Conservation (phyloP, 176 grass and related monocot species). For the Alopecurus myosuroides region DNA sequence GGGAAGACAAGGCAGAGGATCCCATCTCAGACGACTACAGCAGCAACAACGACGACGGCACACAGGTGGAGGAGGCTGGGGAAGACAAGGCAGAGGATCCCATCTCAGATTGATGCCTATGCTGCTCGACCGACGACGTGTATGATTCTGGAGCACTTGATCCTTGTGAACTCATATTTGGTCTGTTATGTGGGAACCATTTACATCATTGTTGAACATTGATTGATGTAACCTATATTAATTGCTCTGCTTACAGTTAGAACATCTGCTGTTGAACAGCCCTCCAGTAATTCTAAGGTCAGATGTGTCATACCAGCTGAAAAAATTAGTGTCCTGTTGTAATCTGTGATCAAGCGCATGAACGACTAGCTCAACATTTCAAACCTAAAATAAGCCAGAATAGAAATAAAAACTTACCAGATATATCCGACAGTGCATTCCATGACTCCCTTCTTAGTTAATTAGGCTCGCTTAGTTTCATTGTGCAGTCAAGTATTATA, state of each 20-base stretch:
- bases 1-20: too few species aligned
- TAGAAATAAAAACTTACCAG: neutral
- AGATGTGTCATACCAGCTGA: conserved; percentile 20
- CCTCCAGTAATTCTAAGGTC: conserved; percentile 42
- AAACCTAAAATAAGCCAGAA: neutral
- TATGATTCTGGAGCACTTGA: too few species aligned
- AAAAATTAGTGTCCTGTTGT: neutral
- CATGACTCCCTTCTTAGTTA: neutral
- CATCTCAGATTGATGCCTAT: too few species aligned
- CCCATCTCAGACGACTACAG: too few species aligned
- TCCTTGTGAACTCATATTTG: too few species aligned
- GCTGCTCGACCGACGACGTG: too few species aligned
- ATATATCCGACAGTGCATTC: neutral
- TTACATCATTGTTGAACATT: too few species aligned
- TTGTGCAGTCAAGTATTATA: neutral
- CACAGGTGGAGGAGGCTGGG: too few species aligned
- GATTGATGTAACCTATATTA: too few species aligned
- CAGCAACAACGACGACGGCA: too few species aligned
- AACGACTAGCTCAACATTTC: neutral
- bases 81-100: too few species aligned
- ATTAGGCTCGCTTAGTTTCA: neutral
- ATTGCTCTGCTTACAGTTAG: conserved; percentile 39
- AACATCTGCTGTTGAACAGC: conserved; percentile 55
- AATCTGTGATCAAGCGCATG: neutral
- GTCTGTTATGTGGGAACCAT: too few species aligned